Conservation (phyloP, 164 flowering plant species). For the Saururus chinensis region DNA sequence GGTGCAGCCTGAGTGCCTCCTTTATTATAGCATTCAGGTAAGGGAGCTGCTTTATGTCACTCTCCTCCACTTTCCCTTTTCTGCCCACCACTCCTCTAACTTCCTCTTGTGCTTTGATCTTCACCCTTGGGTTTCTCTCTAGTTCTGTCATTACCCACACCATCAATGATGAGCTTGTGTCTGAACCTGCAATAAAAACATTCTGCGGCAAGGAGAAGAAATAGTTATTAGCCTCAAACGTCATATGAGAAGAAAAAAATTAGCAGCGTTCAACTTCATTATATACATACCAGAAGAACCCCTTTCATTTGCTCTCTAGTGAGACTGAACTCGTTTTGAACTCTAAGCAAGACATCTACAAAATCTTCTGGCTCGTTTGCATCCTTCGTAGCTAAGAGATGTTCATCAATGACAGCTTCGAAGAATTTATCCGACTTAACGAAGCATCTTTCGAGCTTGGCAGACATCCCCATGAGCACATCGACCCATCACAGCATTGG, state of each 20-base stretch:
- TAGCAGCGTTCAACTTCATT: background rate
- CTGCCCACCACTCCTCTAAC: background rate
- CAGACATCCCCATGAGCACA: slow-evolving; percentile 28
- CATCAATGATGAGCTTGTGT: background rate
- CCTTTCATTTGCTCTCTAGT: slow-evolving; percentile 1
- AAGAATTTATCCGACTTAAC: slow-evolving; percentile 34
- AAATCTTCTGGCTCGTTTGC: background rate
- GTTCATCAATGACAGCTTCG: slow-evolving; percentile 38
- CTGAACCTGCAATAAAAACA: background rate
- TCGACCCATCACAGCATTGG: slow-evolving; percentile 44
- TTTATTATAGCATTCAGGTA: background rate
- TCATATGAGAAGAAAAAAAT: no score
- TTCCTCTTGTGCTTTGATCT: background rate
- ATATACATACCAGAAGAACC: background rate
- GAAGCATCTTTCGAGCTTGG: slow-evolving; percentile 35
- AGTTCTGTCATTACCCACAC: background rate
- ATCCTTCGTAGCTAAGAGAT: background rate
- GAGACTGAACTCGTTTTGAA: no score
- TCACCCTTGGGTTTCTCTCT: background rate
- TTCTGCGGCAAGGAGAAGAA: background rate
- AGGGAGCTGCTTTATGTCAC: background rate
- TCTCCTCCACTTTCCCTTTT: background rate
- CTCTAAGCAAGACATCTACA: background rate
- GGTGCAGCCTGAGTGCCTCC: no score
- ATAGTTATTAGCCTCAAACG: no score